Evolutionary conservation across 108 stramenopile genomes (phyloP).

Genomic region (Nitzschia sp.): DNA sequence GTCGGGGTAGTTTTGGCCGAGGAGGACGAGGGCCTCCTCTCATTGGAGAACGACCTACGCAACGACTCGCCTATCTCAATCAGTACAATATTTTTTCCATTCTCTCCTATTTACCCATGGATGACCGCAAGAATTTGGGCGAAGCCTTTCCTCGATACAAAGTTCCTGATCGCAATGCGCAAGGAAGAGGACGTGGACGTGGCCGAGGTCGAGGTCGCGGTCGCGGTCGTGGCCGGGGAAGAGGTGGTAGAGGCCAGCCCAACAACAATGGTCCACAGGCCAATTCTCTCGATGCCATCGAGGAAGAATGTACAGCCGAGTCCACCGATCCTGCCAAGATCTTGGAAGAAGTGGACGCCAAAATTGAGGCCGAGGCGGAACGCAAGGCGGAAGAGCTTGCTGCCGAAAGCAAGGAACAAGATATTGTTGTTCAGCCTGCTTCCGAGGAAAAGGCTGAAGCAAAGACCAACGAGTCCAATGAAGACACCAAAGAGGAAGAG

Average conservation of each 20-base stretch:
- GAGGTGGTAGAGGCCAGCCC: background rate
- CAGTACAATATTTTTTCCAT: conserved; percentile 8
- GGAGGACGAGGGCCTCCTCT: background rate
- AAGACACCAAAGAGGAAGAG: background rate
- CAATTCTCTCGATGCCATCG: background rate
- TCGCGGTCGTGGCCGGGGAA: background rate
- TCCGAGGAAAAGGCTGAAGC: conserved; percentile 1
- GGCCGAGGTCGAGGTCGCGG: background rate
- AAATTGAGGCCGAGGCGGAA: background rate
- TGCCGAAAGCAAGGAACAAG: background rate
- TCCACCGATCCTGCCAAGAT: background rate
- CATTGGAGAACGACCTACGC: background rate
- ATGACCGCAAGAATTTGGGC: conserved; percentile 23
- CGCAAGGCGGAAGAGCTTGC: background rate
- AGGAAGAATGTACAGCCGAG: background rate
- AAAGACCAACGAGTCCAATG: conserved; percentile 6
- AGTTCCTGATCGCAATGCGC: background rate
- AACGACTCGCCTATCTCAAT: conserved; percentile 12
- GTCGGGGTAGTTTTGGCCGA: background rate
- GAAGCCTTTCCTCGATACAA: conserved; percentile 23
- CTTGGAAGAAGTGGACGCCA: background rate
- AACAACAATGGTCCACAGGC: background rate
- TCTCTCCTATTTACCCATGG: conserved; percentile 11
- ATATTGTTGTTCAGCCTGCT: background rate
- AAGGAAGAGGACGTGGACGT: background rate